Conservation (phyloP, 164 flowering plant species). For the Paratinospora sagittata region DNA sequence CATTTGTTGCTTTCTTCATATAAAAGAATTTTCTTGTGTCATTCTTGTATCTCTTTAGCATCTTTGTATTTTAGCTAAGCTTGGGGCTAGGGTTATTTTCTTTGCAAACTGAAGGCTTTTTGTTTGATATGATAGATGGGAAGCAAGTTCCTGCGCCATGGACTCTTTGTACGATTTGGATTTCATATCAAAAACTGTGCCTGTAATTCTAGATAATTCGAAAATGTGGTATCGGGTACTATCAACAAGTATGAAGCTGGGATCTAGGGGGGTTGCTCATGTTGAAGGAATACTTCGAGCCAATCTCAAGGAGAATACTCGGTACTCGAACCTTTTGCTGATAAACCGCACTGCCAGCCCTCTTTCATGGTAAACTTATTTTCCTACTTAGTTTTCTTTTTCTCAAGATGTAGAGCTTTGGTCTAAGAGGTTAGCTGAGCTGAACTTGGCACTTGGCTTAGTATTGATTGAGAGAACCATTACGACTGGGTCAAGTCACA, state of each 20-base stretch:
- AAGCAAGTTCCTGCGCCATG: conserved; percentile 70
- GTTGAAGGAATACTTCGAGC: conserved; percentile 56
- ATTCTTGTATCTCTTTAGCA: neutral
- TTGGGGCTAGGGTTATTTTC: neutral
- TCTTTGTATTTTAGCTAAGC: neutral
- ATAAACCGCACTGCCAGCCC: conserved; percentile 94
- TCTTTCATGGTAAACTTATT: conserved; percentile 65
- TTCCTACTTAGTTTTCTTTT: neutral
- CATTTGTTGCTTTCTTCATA: neutral
- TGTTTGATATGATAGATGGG: conserved; percentile 58
- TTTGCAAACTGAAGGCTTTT: conserved; percentile 14
- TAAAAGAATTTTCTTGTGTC: neutral
- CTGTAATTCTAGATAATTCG: conserved; percentile 88
- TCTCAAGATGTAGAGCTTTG: no score
- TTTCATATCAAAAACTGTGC: conserved; percentile 72
- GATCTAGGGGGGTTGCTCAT: conserved; percentile 70
- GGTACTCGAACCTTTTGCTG: conserved; percentile 66
- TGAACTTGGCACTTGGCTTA: neutral
- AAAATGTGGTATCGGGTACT: conserved; percentile 64
- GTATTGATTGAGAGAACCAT: neutral
- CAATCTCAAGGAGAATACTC: conserved; percentile 49
- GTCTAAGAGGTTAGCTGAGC: neutral
- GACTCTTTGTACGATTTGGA: conserved; percentile 86
- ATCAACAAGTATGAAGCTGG: conserved; percentile 80
- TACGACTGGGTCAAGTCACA: neutral